Percentiles rank a stretch among this genome's conserved stretches.
Conservation (phyloP, 768 basidiomycete genomes). For the Kockovaella imperatae region DNA sequence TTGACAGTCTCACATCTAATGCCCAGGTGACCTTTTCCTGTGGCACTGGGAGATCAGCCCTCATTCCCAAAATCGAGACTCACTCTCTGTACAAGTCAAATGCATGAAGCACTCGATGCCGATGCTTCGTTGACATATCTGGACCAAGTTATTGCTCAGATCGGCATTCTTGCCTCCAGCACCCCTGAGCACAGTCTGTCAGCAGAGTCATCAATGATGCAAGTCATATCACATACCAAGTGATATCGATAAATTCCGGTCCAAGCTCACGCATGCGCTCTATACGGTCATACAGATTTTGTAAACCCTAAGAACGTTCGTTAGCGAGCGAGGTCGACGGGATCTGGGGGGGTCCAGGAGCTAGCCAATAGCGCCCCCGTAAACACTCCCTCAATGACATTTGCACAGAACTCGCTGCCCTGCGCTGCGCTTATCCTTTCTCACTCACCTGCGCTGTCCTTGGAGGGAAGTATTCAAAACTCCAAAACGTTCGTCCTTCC, state of each 20-base stretch:
- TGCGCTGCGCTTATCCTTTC: conserved; percentile 1
- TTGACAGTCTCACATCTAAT: conserved; percentile 57
- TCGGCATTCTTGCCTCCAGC: conserved; percentile 94
- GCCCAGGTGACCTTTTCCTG: conserved; percentile 88
- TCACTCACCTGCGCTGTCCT: conserved; percentile 75
- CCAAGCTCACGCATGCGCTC: conserved; percentile 93
- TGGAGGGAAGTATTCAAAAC: conserved; percentile 97
- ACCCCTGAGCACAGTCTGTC: conserved; percentile 62
- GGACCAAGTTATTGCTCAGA: conserved; percentile 84
- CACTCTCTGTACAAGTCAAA: conserved; percentile 87
- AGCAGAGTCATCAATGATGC: background rate
- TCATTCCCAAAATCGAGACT: conserved; percentile 9
- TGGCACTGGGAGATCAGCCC: conserved; percentile 53
- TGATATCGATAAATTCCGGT: conserved; percentile 97
- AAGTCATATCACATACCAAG: conserved; percentile 54
- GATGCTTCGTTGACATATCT: conserved; percentile 84
- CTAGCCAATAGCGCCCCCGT: too few species aligned
- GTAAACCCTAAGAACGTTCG: conserved; percentile 57
- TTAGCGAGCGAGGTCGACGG: too few species aligned
- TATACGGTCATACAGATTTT: conserved; percentile 96
- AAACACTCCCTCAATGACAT: background rate
- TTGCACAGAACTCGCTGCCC: too few species aligned
- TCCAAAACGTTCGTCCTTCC: conserved; percentile 91
- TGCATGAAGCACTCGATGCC: conserved; percentile 98
- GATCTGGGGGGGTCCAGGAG: too few species aligned